Base-by-base conservation (phyloP, 2,329 filamentous ascomycete genomes). In the Chrysosporium queenslandicum region DNA sequence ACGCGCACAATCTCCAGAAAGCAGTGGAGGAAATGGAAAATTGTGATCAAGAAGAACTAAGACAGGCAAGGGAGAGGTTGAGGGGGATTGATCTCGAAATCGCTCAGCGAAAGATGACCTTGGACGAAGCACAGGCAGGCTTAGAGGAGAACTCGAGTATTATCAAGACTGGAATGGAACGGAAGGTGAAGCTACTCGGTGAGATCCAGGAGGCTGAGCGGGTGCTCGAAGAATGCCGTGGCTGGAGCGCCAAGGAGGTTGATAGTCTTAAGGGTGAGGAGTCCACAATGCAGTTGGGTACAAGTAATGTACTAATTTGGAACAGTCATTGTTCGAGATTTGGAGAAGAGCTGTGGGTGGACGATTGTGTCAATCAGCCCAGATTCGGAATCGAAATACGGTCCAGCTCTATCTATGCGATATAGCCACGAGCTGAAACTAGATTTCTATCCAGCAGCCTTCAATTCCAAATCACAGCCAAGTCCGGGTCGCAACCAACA, bases 201-300 rank as follows among this genome's bases (percentile, higher is more conserved):
- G 86, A 92, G 45, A 96, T 94, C 53, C 78, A 81, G 54, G 83
- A 88, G 61, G 87, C 90, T 0, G 89, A 96, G 66, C 83, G 82
- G 58, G 76, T 94, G 23, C 80, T 86, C 56, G 89, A 96, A 65
- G 86, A 94, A 62, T 94, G 86, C 65, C 82, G 90, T 50, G 90
- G 91, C 36, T 96, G 90, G 84, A 91, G 84, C 53, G 80, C 83
- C 49, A 82, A 78, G 25, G 92, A 97, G 68, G 87, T 97, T 57
- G 78, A 78, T 57, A 73, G 74, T 36, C 74, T 94, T n/a, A 89
- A 90, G 77, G 79, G 86, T 87, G 76, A 64, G 73, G 7, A 49
- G 20, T 30, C 11, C 18, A 3, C 21, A 14, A 37, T 21, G 23
- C 30, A 11, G 3, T 32, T 14, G 12, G 23, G 9, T 45, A 25